Conservation (phyloP, 441 rosid species). For the Bocquillonia castaneifolia region DNA sequence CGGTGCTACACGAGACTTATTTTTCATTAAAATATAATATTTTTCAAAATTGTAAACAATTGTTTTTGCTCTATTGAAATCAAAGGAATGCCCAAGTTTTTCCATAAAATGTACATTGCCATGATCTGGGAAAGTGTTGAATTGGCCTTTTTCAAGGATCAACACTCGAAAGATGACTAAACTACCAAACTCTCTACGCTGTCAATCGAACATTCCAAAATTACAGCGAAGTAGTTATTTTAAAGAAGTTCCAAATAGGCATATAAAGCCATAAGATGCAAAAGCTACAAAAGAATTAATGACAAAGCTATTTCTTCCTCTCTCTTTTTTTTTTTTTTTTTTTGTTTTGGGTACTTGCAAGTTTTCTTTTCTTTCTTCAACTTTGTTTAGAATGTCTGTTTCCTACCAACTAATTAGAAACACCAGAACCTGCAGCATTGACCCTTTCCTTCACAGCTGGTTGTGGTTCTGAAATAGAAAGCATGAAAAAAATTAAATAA, state of each 20-base stretch:
- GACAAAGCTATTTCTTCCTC: too few species aligned
- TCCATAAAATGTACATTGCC: neutral
- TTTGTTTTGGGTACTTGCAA: too few species aligned
- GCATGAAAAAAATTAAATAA: neutral
- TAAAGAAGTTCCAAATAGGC: too few species aligned
- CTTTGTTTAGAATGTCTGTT: neutral
- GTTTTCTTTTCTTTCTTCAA: neutral
- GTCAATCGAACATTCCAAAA: neutral
- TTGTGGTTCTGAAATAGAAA: constrained; percentile 28
- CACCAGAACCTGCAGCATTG: constrained; percentile 18
- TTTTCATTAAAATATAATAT: constrained; percentile 1
- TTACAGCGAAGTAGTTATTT: too few species aligned
- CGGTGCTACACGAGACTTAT: neutral
- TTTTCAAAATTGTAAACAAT: neutral
- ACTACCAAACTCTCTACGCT: too few species aligned
- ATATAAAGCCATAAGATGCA: too few species aligned
- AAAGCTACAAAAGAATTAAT: neutral
- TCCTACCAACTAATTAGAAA: neutral
- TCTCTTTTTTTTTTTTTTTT: too few species aligned
- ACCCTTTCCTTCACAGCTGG: constrained; percentile 30
- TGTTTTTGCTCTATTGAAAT: neutral
- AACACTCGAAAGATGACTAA: neutral
- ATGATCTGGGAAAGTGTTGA: too few species aligned
- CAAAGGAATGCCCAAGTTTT: neutral
- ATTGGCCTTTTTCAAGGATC: too few species aligned